Percentiles rank a stretch among this genome's conserved stretches.
Evolutionary conservation across 345 rosid genomes (phyloP).

Genomic region (Populus tremula): DNA sequence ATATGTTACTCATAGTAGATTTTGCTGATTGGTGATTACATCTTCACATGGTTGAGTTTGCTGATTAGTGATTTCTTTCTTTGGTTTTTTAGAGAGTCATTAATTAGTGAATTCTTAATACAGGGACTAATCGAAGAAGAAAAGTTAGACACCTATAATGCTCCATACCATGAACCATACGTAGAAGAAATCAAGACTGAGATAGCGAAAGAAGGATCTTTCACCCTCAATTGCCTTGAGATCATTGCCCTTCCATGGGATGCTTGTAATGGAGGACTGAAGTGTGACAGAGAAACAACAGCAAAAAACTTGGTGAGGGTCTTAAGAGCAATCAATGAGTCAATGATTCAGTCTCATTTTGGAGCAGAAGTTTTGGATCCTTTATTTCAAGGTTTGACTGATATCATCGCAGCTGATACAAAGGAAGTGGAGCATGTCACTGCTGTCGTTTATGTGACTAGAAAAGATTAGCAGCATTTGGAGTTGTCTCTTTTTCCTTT

Average conservation of each 20-base stretch:
- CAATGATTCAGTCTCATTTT: conserved; percentile 37
- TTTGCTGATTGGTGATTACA: too few relatives aligned
- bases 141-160: conserved; percentile 34
- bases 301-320: conserved; percentile 29
- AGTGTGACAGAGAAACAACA: conserved; percentile 21
- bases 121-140: conserved; percentile 39
- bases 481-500: too few relatives aligned
- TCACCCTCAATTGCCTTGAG: conserved; percentile 26
- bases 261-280: conserved; percentile 26
- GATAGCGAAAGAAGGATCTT: conserved; percentile 42
- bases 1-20: too few relatives aligned
- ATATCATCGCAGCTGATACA: conserved; percentile 32
- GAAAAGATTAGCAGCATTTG: conserved; percentile 12
- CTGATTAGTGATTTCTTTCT: too few relatives aligned
- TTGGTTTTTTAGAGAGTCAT: too few relatives aligned
- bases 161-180: conserved; percentile 37
- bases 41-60: too few relatives aligned
- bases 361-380: conserved; percentile 32
- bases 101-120: background rate
- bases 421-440: conserved; percentile 34
- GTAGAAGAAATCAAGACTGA: conserved; percentile 34
- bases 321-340: conserved; percentile 36
- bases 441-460: conserved; percentile 31
- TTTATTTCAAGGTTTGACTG: conserved; percentile 26
- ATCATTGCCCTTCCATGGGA: conserved; percentile 25